Evolutionary conservation across 352 stramenopile species (phyloP).

Genomic region (Phytophthora hybrid): DNA sequence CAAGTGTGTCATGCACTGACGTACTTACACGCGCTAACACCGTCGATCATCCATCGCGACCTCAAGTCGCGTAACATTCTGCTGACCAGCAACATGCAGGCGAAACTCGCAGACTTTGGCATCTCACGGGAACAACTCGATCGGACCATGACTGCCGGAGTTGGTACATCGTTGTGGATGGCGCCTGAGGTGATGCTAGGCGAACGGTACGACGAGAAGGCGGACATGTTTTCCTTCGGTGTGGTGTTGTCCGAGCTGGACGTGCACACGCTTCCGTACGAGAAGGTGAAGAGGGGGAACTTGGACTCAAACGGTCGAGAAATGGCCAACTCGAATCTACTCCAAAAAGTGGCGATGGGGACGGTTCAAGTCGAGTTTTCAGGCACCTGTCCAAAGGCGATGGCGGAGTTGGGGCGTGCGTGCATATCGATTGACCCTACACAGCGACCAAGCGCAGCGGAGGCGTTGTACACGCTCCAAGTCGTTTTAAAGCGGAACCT

Average conservation of each 20-base stretch:
- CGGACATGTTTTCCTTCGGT: constrained; percentile 73
- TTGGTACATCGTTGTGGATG: constrained; percentile 68
- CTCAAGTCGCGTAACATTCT: constrained; percentile 57
- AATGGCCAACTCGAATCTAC: constrained; percentile 32
- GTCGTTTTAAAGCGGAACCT: constrained; percentile 15
- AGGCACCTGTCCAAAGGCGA: neutral
- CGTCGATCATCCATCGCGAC: constrained; percentile 40
- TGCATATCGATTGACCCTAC: constrained; percentile 44
- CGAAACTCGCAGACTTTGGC: constrained; percentile 73
- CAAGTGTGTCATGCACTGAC: constrained; percentile 46
- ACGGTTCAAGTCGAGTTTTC: constrained; percentile 42
- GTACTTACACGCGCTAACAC: constrained; percentile 42
- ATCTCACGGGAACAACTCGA: constrained; percentile 41
- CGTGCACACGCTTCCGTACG: constrained; percentile 34
- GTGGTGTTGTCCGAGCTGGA: constrained; percentile 69
- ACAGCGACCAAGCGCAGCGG: constrained; percentile 34
- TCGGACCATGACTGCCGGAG: constrained; percentile 45
- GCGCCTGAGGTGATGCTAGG: constrained; percentile 69
- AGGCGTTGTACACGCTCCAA: constrained; percentile 44
- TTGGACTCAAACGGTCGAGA: constrained; percentile 19
- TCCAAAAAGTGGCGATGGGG: constrained; percentile 45
- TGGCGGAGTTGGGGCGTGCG: constrained; percentile 27
- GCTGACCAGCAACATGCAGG: constrained; percentile 50
- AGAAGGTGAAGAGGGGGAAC: constrained; percentile 18
- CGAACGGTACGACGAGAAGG: constrained; percentile 54